phyloP scores from a whole-genome alignment of 257 asterid species.

The Nicotiana noctiflora region DNA sequence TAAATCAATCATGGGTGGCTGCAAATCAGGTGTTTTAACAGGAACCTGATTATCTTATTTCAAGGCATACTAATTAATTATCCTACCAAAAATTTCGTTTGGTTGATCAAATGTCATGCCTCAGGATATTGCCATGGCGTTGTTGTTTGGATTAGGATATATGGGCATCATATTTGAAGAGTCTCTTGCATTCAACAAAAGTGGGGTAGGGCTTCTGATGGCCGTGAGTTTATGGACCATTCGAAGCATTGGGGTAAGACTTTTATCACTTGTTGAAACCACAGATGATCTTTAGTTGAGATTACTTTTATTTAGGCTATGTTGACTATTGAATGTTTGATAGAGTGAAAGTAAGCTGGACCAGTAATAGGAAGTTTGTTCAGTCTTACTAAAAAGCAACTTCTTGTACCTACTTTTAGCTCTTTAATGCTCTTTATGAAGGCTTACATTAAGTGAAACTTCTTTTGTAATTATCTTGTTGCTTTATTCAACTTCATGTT shows the following conservation, averaged over 20 bases:
- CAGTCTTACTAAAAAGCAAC: background rate
- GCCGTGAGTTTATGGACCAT: constrained; percentile 93
- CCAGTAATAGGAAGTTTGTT: background rate
- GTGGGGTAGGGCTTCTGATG: constrained; percentile 96
- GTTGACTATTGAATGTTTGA: background rate
- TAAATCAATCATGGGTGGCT: constrained; percentile 95
- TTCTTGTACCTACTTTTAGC: background rate
- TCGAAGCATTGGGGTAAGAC: constrained; percentile 89
- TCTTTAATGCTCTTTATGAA: background rate
- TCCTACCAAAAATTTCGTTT: constrained; percentile 1
- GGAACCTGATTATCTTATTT: constrained; percentile 9
- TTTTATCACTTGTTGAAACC: background rate
- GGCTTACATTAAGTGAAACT: background rate
- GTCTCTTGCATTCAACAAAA: constrained; percentile 93
- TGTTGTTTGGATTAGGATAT: constrained; percentile 83
- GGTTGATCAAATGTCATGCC: constrained; percentile 22
- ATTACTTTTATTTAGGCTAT: background rate
- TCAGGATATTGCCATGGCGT: constrained; percentile 90
- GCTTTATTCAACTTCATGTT: background rate
- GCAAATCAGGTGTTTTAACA: constrained; percentile 66
- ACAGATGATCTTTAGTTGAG: background rate
- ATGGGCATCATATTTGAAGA: constrained; percentile 95
- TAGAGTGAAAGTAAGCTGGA: background rate
- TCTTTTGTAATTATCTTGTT: background rate
- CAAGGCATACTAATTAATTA: constrained; percentile 10